phyloP scores from a whole-genome alignment of 1,284 basidiomycete genomes.

The Rhodofomes roseus region DNA sequence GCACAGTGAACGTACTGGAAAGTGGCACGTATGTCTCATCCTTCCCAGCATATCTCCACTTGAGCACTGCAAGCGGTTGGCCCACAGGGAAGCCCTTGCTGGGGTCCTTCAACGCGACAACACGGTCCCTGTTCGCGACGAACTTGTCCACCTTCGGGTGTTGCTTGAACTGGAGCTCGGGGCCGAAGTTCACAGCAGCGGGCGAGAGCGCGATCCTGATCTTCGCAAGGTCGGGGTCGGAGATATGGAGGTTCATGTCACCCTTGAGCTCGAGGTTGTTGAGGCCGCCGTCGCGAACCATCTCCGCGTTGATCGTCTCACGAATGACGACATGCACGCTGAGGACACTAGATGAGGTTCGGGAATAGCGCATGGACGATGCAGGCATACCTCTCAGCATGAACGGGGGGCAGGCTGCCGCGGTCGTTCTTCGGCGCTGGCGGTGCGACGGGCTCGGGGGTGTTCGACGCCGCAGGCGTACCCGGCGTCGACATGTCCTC shows the following conservation, averaged over 20 bases:
- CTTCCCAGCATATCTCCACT: constrained; percentile 89
- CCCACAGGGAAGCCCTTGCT: constrained; percentile 84
- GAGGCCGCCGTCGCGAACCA: constrained; percentile 89
- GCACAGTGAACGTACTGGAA: constrained; percentile 62
- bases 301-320: constrained; percentile 77
- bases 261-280: constrained; percentile 90
- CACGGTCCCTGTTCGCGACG: constrained; percentile 59
- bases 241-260: constrained; percentile 88
- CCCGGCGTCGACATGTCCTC: constrained; percentile 59
- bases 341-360: no score
- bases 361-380: background rate
- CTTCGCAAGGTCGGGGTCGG: constrained; percentile 77
- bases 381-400: constrained; percentile 66
- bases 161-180: constrained; percentile 90
- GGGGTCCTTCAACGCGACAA: constrained; percentile 84
- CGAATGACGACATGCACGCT: constrained; percentile 87
- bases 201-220: constrained; percentile 70
- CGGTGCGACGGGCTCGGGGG: constrained; percentile 38
- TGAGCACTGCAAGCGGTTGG: constrained; percentile 84
- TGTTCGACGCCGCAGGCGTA: constrained; percentile 47
- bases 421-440: constrained; percentile 35
- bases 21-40: constrained; percentile 92
- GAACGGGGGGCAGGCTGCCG: constrained; percentile 73
- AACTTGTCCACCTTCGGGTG: constrained; percentile 95
- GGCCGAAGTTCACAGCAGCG: constrained; percentile 60